phyloP scores from a whole-genome alignment of 352 stramenopile species.

The Phytophthora sp. region DNA sequence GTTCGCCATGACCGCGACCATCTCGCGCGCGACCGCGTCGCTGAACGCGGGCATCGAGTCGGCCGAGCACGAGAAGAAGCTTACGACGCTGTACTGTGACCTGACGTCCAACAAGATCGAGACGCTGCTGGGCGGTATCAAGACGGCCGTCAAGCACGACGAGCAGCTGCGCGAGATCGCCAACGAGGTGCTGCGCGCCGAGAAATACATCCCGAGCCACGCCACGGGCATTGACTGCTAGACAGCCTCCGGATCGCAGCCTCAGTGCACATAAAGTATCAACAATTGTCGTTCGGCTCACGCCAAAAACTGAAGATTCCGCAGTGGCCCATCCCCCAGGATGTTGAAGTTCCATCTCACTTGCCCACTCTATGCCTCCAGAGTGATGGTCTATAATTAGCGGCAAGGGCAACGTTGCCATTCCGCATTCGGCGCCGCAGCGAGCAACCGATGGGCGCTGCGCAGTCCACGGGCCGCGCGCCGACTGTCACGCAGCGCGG shows the following conservation, averaged over 20 bases:
- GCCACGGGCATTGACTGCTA: constrained; percentile 74
- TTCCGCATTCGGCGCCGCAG: constrained; percentile 11
- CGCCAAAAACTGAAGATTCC: constrained; percentile 21
- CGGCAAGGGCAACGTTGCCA: constrained; percentile 11
- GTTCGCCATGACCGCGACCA: constrained; percentile 88
- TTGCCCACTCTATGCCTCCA: constrained; percentile 14
- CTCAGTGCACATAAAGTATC: background rate
- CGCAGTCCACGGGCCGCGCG: constrained; percentile 19
- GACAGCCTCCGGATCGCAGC: too few relatives aligned
- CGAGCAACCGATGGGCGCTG: constrained; percentile 18
- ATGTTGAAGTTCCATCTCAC: constrained; percentile 12
- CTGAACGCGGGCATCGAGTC: constrained; percentile 56
- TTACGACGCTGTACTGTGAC: constrained; percentile 85
- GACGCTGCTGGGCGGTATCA: constrained; percentile 63
- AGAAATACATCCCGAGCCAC: constrained; percentile 84
- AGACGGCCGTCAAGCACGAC: constrained; percentile 66
- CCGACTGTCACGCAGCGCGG: constrained; percentile 23
- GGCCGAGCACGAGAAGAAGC: constrained; percentile 75
- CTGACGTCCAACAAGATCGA: constrained; percentile 73
- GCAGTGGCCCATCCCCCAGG: background rate
- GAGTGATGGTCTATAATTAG: constrained; percentile 27
- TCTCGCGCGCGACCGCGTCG: constrained; percentile 79
- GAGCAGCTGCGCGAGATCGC: constrained; percentile 77
- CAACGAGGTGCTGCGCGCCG: constrained; percentile 72
- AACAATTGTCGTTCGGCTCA: constrained; percentile 6